Evolutionary conservation across 1,139 yeast genomes (phyloP), one percentile per base, ranked within the genome.

Genomic region (Casaregolazyma lundiana): DNA sequence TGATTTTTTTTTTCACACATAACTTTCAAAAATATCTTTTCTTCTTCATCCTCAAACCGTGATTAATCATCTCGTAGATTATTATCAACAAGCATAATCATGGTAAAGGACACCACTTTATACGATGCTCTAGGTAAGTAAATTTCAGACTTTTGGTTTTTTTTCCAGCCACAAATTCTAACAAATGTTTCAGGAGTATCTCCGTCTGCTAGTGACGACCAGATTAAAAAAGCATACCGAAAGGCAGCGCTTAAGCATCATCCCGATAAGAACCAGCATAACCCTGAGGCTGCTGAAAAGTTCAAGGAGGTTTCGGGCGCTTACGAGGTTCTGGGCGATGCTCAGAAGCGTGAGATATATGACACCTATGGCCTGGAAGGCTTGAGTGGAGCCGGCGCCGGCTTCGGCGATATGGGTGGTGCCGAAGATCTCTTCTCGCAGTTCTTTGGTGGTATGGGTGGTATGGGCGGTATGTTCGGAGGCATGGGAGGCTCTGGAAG

Each of bases 351-450:
- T 71, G 86, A 84, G 45, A 63, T 85, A 8, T 92, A 92, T 66
- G 97, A 92, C 68, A 81, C 77, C 57, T 88, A 80, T 64, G 99
- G 99, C 67, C 84, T 83, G 65, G 97, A 89, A 62, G 99, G 98
- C 46, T 75, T 92, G 59, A 76, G 71, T 50, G 89, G 89, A 48
- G 81, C 77, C 51, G 94, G 89, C 51, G 37, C 43, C 19, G 81
- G 80, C 49, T 77, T 80, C 46, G 81, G 76, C 46, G 76, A 77
- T 76, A 92, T 74, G 69, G 82, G 81, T 69, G 72, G 71, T 53
- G 88, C 88, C 50, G 97, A 85, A 52, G 95, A 90, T 65, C 79
- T 92, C 65, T 92, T 90, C 68, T 80, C 94, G 2, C 97, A 88
- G 67, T 89, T 90, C 82, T 90, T 90, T 65, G 92, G 94, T 51